Evolutionary conservation across 495 filamentous ascomycete genomes (phyloP).

Genomic region (Saxophila tyrrhenica): DNA sequence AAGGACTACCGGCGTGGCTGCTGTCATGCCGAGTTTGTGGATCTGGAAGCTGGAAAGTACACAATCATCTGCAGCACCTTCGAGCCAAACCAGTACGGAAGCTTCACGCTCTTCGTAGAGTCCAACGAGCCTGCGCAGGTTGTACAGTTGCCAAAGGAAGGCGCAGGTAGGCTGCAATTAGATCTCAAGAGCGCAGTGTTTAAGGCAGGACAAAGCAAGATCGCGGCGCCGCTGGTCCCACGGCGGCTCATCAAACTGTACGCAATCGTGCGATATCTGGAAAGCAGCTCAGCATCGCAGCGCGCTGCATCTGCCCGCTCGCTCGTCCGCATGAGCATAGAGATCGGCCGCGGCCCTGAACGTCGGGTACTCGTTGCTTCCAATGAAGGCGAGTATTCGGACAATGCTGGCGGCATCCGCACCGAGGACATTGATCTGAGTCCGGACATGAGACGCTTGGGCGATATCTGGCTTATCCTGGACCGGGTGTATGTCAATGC

Average conservation of each 20-base stretch:
- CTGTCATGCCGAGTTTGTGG: constrained; percentile 50
- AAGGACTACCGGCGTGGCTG: constrained; percentile 76
- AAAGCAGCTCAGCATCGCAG: too few species aligned
- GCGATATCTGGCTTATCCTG: constrained; percentile 67
- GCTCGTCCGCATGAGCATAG: constrained; percentile 52
- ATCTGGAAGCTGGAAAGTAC: constrained; percentile 57
- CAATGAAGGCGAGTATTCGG: constrained; percentile 53
- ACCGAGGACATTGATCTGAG: constrained; percentile 60
- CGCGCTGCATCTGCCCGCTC: too few species aligned
- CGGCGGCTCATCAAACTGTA: constrained; percentile 23
- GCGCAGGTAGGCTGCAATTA: constrained; percentile 49
- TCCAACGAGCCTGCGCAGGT: constrained; percentile 42
- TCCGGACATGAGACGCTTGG: constrained; percentile 37
- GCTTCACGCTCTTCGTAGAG: constrained; percentile 63
- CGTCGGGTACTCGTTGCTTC: constrained; percentile 45
- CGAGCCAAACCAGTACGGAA: constrained; percentile 59
- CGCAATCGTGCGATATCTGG: constrained; percentile 25
- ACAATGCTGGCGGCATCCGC: constrained; percentile 55
- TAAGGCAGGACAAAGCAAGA: constrained; percentile 9
- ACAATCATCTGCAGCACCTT: constrained; percentile 84
- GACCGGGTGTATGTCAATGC: constrained; percentile 40
- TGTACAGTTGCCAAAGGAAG: constrained; percentile 47
- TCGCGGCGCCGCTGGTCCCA: constrained; percentile 24
- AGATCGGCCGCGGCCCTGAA: constrained; percentile 58
- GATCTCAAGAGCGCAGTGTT: constrained; percentile 23